phyloP scores from a whole-genome alignment of 768 basidiomycete genomes.

The Boletellus ananiceps region DNA sequence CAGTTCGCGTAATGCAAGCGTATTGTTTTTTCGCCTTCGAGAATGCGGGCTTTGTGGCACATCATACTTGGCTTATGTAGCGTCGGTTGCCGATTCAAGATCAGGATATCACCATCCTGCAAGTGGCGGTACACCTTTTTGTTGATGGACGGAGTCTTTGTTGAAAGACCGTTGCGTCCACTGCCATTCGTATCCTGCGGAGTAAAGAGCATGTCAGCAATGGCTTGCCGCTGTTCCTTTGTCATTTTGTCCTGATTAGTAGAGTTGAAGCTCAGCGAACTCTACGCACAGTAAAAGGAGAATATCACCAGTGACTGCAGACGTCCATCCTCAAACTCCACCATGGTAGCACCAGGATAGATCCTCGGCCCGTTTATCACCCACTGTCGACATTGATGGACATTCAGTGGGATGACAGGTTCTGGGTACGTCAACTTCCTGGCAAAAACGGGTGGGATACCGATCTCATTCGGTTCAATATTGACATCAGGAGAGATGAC shows the following conservation, averaged over 20 bases:
- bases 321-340: constrained; percentile 93
- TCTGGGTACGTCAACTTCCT: constrained; percentile 96
- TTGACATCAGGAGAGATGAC: constrained; percentile 99
- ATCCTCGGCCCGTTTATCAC: constrained; percentile 87
- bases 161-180: constrained; percentile 56
- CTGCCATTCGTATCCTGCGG: constrained; percentile 65
- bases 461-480: constrained; percentile 98
- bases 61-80: constrained; percentile 99
- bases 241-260: constrained; percentile 70
- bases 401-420: constrained; percentile 89
- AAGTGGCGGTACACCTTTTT: constrained; percentile 98
- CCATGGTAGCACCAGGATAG: constrained; percentile 91
- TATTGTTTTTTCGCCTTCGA: constrained; percentile 97
- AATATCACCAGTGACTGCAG: constrained; percentile 68
- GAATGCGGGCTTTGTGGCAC: constrained; percentile 88
- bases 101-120: constrained; percentile 89
- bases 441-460: constrained; percentile 96
- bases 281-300: not conserved
- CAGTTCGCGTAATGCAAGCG: constrained; percentile 99
- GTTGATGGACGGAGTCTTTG: constrained; percentile 76
- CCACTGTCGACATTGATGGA: constrained; percentile 79
- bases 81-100: constrained; percentile 96
- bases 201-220: constrained; percentile 92
- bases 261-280: constrained; percentile 4
- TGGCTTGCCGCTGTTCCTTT: constrained; percentile 86